Conservation (phyloP, 148 eudicot genomes). For the Limonium bicolor region DNA sequence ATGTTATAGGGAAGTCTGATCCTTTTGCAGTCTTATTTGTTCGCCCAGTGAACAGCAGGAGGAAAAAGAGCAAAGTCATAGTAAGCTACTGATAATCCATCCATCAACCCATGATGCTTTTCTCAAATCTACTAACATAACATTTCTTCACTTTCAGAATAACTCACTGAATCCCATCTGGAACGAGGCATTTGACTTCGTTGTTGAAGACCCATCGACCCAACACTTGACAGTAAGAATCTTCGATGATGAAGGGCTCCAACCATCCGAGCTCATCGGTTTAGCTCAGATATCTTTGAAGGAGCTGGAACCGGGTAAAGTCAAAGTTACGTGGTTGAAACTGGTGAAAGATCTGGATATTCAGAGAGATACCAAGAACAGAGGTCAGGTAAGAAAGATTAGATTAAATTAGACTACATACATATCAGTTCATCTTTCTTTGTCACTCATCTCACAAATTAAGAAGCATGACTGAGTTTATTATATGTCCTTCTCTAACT, state of each 20-base stretch:
- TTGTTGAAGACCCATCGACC: conserved; percentile 69
- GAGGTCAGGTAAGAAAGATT: conserved; percentile 49
- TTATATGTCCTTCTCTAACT: no score
- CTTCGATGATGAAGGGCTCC: conserved; percentile 84
- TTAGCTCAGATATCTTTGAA: conserved; percentile 38
- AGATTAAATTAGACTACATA: neutral
- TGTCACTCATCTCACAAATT: neutral
- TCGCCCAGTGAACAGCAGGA: conserved; percentile 57
- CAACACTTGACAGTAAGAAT: conserved; percentile 68
- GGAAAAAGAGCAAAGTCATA: conserved; percentile 53
- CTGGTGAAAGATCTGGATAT: conserved; percentile 64
- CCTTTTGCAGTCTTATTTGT: conserved; percentile 62
- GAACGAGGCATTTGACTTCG: conserved; percentile 85
- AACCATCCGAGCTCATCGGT: conserved; percentile 69
- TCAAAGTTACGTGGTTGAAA: conserved; percentile 60
- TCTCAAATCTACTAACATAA: no score
- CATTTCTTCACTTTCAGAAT: conserved; percentile 17
- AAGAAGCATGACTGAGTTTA: no score
- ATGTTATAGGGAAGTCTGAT: conserved; percentile 81
- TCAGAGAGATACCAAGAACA: conserved; percentile 61
- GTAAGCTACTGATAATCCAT: no score
- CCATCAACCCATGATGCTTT: no score
- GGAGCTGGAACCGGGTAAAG: conserved; percentile 70
- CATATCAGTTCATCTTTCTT: neutral
- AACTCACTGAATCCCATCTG: conserved; percentile 73